Evolutionary conservation across 768 basidiomycete species (phyloP).

Genomic region (Lactifluus echinatus): DNA sequence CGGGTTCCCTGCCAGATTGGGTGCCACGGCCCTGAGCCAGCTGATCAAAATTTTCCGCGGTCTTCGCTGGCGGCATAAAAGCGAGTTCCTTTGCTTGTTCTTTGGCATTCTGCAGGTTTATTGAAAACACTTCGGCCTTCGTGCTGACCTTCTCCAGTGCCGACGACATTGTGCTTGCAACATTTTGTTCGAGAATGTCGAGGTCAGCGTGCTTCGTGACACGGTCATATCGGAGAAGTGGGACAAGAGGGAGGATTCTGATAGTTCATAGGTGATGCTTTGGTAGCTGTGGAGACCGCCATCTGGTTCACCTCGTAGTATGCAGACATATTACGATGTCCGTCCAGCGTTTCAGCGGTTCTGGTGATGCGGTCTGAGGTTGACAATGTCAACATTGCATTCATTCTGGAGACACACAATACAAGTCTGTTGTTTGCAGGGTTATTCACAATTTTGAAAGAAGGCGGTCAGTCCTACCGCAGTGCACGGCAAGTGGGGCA

Average conservation of each 20-base stretch:
- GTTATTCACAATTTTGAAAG: conserved; percentile 31
- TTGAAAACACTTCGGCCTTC: conserved; percentile 11
- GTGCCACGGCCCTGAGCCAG: neutral
- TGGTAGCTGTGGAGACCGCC: conserved; percentile 21
- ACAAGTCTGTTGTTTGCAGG: conserved; percentile 29
- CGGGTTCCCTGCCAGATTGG: conserved; percentile 8
- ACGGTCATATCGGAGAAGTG: conserved; percentile 30
- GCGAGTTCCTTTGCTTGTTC: conserved; percentile 18
- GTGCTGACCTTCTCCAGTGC: conserved; percentile 16
- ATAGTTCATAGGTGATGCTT: conserved; percentile 25
- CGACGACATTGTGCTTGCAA: conserved; percentile 27
- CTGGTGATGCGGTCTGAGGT: conserved; percentile 27
- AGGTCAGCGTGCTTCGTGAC: conserved; percentile 30
- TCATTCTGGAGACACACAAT: conserved; percentile 25
- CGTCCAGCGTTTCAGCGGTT: conserved; percentile 33
- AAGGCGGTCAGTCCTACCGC: neutral
- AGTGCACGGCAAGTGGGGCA: neutral
- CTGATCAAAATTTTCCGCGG: neutral
- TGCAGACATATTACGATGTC: conserved; percentile 25
- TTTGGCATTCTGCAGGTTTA: conserved; percentile 3
- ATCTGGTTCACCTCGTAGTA: conserved; percentile 26
- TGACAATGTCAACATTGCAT: conserved; percentile 27
- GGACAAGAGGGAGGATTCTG: conserved; percentile 28
- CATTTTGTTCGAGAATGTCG: conserved; percentile 32
- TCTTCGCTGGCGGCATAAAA: neutral